These are phyloP conservation scores for Grosmannia clavigera DNA, from an alignment of 2,329 filamentous ascomycete genomes.

Conservation along the genomic window DNA sequence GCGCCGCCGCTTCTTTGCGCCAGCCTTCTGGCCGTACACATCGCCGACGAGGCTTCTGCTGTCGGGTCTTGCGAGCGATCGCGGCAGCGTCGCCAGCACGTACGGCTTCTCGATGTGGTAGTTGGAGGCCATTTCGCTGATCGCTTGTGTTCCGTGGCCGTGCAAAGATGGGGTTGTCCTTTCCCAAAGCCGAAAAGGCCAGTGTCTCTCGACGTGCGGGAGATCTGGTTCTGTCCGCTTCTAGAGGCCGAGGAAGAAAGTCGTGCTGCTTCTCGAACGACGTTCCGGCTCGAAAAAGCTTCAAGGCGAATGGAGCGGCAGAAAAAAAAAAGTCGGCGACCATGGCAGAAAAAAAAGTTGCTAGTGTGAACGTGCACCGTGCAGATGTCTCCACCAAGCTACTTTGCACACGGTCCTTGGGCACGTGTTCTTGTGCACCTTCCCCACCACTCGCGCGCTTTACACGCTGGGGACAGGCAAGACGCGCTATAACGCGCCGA, in stretches of 20 bases:
- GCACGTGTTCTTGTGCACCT: not conserved
- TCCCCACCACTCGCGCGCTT: not conserved
- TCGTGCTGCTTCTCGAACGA: too few species aligned
- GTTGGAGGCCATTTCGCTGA: conserved; percentile 38
- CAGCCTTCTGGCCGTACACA: conserved; percentile 43
- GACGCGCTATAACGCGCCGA: not conserved
- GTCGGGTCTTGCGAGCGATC: conserved; percentile 39
- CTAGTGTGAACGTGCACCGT: not conserved
- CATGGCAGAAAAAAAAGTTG: conserved; percentile 9
- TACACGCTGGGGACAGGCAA: not conserved
- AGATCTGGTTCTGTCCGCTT: too few species aligned
- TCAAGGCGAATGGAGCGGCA: conserved; percentile 7
- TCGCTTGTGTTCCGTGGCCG: too few species aligned
- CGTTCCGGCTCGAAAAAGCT: conserved; percentile 3
- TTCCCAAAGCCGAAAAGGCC: too few species aligned
- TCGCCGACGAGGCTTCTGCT: conserved; percentile 45
- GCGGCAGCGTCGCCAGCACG: conserved; percentile 46
- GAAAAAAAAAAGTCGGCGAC: conserved; percentile 12
- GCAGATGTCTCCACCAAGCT: too few species aligned
- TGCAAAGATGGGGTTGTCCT: too few species aligned
- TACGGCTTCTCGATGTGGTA: conserved; percentile 54
- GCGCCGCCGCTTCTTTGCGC: conserved; percentile 48
- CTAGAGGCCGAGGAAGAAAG: too few species aligned
- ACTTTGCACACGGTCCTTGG: not conserved
- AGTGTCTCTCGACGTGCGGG: too few species aligned